A percentile compares a stretch with the other conserved stretches of the same genome.
Conservation (phyloP, 192 early-diverging fungal genomes). For the Funneliformis mosseae region DNA sequence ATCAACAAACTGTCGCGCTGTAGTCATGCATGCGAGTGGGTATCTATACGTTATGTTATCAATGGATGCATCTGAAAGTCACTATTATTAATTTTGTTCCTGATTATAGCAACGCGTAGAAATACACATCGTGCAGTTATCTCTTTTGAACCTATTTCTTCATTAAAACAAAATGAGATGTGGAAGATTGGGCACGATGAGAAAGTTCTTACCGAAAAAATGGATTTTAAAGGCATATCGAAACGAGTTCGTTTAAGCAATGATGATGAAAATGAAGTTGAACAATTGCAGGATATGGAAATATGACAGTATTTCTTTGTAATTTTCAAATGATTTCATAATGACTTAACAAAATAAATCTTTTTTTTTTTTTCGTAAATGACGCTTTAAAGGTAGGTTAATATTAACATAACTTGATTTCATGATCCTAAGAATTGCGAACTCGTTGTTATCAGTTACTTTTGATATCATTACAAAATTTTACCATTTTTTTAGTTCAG, state of each 20-base stretch:
- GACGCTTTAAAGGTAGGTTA: too few species aligned
- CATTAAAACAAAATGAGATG: slow-evolving; percentile 41
- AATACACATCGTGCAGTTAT: slow-evolving; percentile 52
- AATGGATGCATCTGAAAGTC: neutral
- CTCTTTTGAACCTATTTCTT: slow-evolving; percentile 45
- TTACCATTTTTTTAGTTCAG: too few species aligned
- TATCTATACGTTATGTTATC: neutral
- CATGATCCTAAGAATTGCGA: too few species aligned
- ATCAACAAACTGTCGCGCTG: slow-evolving; percentile 56
- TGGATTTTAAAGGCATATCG: neutral
- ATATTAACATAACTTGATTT: too few species aligned
- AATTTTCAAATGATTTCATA: too few species aligned
- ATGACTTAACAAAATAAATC: too few species aligned
- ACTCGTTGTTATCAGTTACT: too few species aligned
- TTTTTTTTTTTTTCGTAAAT: too few species aligned
- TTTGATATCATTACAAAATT: too few species aligned
- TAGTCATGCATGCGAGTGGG: slow-evolving; percentile 58
- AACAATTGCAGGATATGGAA: slow-evolving; percentile 5
- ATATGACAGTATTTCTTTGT: too few species aligned
- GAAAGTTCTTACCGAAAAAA: neutral
- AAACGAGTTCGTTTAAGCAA: neutral
- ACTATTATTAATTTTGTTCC: neutral
- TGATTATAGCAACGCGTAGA: slow-evolving; percentile 49
- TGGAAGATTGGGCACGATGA: slow-evolving; percentile 45
- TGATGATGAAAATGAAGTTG: neutral